phyloP scores from a whole-genome alignment of 164 flowering plant species.

The Magnolia officinalis region DNA sequence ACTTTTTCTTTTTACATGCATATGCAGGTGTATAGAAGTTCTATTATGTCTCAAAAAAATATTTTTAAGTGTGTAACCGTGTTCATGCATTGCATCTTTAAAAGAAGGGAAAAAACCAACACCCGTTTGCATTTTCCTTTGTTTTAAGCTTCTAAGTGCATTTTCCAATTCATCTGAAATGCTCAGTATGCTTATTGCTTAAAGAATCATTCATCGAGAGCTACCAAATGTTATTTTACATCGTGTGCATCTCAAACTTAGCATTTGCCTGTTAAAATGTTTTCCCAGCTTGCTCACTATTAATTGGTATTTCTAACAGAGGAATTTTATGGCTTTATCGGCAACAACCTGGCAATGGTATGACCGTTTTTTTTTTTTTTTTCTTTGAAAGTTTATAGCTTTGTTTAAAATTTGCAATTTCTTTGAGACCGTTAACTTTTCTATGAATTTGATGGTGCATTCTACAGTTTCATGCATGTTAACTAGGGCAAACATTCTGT shows the following conservation, averaged over 20 bases:
- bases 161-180: background rate
- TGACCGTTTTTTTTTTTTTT: constrained; percentile 1
- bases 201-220: background rate
- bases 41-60: no score
- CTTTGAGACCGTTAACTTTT: background rate
- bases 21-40: no score
- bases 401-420: background rate
- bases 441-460: background rate
- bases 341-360: constrained; percentile 78
- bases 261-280: background rate
- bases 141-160: background rate
- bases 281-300: background rate
- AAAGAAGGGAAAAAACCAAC: no score
- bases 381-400: no score
- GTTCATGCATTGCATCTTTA: no score
- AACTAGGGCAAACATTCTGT: background rate
- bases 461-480: background rate
- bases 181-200: background rate
- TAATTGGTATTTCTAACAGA: constrained; percentile 32
- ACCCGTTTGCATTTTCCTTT: background rate
- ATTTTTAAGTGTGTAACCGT: no score
- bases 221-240: background rate
- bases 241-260: background rate
- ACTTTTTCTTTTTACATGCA: no score
- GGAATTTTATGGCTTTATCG: constrained; percentile 67